Percentiles rank a stretch among this genome's conserved stretches.
phyloP scores from a whole-genome alignment of 1,139 yeast species.

The Candida tetrigidarum region DNA sequence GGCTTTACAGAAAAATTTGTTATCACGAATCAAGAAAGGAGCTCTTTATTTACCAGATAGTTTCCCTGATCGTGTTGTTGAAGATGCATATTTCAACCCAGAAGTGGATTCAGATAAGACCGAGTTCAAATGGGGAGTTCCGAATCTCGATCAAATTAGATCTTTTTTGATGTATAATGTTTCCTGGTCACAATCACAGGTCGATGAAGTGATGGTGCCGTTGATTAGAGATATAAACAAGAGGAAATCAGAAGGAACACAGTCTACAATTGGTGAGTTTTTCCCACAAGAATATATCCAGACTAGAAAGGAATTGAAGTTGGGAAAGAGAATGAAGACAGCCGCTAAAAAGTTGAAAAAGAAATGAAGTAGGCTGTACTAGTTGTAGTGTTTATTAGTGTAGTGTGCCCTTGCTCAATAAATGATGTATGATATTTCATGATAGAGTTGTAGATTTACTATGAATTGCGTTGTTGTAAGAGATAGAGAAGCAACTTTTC shows the following conservation, averaged over 20 bases:
- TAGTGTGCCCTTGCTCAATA: no score
- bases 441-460: no score
- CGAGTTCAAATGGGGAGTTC: constrained; percentile 87
- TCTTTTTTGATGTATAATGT: constrained; percentile 68
- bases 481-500: no score
- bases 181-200: constrained; percentile 80
- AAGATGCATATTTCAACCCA: constrained; percentile 76
- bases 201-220: constrained; percentile 90
- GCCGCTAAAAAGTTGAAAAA: constrained; percentile 58
- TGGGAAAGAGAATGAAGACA: constrained; percentile 62
- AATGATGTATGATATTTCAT: no score
- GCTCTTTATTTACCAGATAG: constrained; percentile 63
- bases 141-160: constrained; percentile 80
- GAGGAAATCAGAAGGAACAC: constrained; percentile 56
- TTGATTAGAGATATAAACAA: constrained; percentile 79
- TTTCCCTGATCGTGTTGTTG: constrained; percentile 74
- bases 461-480: no score
- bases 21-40: constrained; percentile 58
- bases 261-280: constrained; percentile 60
- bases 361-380: constrained; percentile 9
- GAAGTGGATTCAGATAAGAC: constrained; percentile 83
- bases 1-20: constrained; percentile 49
- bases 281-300: constrained; percentile 56
- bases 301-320: constrained; percentile 44
- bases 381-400: background rate